A percentile compares a stretch with the other conserved stretches of the same genome.
Conservation (phyloP, 768 basidiomycete genomes). For the Fomitopsis pulvina region DNA sequence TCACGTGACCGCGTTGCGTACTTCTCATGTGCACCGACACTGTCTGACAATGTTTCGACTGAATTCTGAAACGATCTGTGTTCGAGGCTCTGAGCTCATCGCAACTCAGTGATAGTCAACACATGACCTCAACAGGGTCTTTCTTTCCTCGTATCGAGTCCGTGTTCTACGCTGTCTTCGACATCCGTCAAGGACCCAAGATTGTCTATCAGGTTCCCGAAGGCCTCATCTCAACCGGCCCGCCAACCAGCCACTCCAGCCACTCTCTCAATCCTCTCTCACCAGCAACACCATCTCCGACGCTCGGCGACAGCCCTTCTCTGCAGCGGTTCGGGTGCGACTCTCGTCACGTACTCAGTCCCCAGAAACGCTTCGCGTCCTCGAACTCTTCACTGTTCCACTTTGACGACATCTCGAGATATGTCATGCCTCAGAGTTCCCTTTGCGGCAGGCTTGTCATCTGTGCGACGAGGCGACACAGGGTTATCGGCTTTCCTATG, state of each 20-base stretch:
- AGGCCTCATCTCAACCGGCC: constrained; percentile 58
- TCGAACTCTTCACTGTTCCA: constrained; percentile 63
- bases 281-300: constrained; percentile 23
- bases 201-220: constrained; percentile 94
- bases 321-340: constrained; percentile 38
- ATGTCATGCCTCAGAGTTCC: constrained; percentile 83
- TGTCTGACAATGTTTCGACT: too few species aligned
- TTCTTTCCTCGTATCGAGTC: constrained; percentile 77
- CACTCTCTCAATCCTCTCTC: constrained; percentile 27
- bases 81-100: too few species aligned
- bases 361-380: constrained; percentile 19
- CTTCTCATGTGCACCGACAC: too few species aligned
- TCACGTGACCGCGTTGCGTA: too few species aligned
- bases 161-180: constrained; percentile 93
- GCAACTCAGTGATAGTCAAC: too few species aligned
- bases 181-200: constrained; percentile 77
- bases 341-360: constrained; percentile 30
- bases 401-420: constrained; percentile 88
- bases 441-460: constrained; percentile 87
- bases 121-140: constrained; percentile 45
- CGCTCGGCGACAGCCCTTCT: constrained; percentile 32
- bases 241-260: constrained; percentile 7
- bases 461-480: constrained; percentile 72
- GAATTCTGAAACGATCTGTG: too few species aligned
- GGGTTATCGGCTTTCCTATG: constrained; percentile 90